Base-by-base conservation (phyloP, 2,329 filamentous ascomycete species). In the Aspergillus melleus region DNA sequence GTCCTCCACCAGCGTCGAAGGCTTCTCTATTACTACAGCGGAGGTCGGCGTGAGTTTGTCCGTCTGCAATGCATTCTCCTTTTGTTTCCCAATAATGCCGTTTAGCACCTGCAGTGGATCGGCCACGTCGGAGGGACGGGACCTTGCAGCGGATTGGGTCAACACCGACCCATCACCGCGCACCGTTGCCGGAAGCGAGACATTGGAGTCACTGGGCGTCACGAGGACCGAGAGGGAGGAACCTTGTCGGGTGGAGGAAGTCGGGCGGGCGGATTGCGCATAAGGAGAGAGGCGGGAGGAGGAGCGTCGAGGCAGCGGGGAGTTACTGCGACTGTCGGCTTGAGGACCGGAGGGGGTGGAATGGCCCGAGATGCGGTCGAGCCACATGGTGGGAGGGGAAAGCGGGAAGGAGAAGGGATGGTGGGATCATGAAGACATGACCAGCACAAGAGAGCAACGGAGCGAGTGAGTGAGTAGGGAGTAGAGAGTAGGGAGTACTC, bases 321-420 rank as follows among this genome's bases (percentile, higher is more conserved):
- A 92, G 71, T 87, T 90, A 53, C 88, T 81, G 72, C 91, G 87
- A 73, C 84, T 74, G 52, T 67, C 87, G 61, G 83, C 82, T 61
- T 87, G 85, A 60, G 86, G 86, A 64, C 85, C 83, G 58, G 85
- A 81, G 77, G 86, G 80, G 74, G 85, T 87, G 59, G 88, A 84
- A 76, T 90, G 88, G 69, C 84, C 87, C 65, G 90, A 88, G 66
- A 96, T 87, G 74, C 92, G 89, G 80, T 96, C 92, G 72, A 96
- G 87, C 92, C 92, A 96, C 91, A 96, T 96, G 53, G 58, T 76
- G 52, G 49, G 52, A 50, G 58, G 54, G 55, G 52, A 52, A 57
- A 56, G 59, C 57, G 58, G 58, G 36, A 55, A 55, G 52, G 50
- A 52, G 47, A 52, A 59, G 12, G 14, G 44, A 50, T 22, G 26